phyloP scores from a whole-genome alignment of 1,284 basidiomycete species.

The Paramarasmius palmivorus region DNA sequence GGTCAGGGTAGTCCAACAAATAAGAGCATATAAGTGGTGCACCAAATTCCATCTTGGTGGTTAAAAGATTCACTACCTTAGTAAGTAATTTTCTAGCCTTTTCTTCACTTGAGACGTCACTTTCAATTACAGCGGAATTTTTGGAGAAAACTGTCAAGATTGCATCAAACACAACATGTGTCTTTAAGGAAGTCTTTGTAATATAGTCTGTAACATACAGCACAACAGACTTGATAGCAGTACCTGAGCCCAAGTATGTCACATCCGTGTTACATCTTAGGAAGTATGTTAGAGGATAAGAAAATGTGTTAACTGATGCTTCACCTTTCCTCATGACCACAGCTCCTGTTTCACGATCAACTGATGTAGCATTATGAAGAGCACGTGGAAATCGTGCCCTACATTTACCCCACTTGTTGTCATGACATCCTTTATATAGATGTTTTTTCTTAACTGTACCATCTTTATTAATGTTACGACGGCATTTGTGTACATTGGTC shows the following conservation, averaged over 20 bases:
- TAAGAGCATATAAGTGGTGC: too few species aligned
- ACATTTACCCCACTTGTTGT: constrained; percentile 25
- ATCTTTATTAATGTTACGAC: not conserved
- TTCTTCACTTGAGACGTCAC: too few species aligned
- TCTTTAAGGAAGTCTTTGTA: too few species aligned
- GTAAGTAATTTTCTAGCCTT: too few species aligned
- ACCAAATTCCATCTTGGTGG: constrained; percentile 38
- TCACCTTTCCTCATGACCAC: constrained; percentile 33
- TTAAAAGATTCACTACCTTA: constrained; percentile 39
- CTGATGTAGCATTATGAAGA: constrained; percentile 14
- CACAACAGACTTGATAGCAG: too few species aligned
- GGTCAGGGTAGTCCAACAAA: not conserved
- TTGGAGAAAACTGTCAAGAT: too few species aligned
- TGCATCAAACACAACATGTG: too few species aligned
- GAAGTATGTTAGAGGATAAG: constrained; percentile 29
- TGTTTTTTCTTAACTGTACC: constrained; percentile 6
- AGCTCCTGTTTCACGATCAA: constrained; percentile 27
- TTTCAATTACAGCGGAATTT: constrained; percentile 37
- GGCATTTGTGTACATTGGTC: constrained; percentile 20
- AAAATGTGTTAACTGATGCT: constrained; percentile 33
- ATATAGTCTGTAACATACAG: too few species aligned
- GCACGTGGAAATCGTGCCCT: constrained; percentile 27
- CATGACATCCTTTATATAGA: too few species aligned
- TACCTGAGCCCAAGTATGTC: too few species aligned
- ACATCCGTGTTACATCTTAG: constrained; percentile 30